Conservation (phyloP, 2,329 filamentous ascomycete species). For the Fusarium sp. region DNA sequence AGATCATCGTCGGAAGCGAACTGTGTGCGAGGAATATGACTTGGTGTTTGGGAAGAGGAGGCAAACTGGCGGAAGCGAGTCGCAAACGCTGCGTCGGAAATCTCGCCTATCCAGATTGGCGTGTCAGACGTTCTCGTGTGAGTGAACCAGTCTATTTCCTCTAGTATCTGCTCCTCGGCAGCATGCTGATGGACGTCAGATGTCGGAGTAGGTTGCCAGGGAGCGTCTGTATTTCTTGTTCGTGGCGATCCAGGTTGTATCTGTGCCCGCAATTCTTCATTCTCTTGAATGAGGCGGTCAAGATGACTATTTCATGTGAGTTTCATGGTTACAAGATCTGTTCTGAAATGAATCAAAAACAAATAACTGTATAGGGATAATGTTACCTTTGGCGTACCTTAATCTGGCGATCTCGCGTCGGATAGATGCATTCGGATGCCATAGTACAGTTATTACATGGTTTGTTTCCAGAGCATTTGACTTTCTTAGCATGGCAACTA, state of each 20-base stretch:
- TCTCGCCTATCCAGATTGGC: not conserved
- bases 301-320: not conserved
- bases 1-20: too few species aligned
- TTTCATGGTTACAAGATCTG: not conserved
- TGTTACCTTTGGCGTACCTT: not conserved
- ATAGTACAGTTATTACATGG: not conserved
- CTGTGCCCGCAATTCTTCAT: not conserved
- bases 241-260: not conserved
- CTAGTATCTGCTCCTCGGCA: not conserved
- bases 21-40: too few species aligned
- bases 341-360: not conserved
- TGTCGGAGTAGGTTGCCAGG: not conserved
- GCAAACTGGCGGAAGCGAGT: too few species aligned
- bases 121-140: not conserved
- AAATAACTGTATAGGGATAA: not conserved
- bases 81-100: not conserved
- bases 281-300: not conserved
- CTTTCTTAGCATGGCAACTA: not conserved
- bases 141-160: not conserved
- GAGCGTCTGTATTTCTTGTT: not conserved
- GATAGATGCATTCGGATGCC: not conserved
- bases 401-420: not conserved
- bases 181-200: not conserved
- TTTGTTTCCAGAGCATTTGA: not conserved
- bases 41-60: too few species aligned